Percentiles rank a stretch among this genome's conserved stretches.
Conservation (phyloP, 2,329 filamentous ascomycete species). For the Rhynchosporium graminicola region DNA sequence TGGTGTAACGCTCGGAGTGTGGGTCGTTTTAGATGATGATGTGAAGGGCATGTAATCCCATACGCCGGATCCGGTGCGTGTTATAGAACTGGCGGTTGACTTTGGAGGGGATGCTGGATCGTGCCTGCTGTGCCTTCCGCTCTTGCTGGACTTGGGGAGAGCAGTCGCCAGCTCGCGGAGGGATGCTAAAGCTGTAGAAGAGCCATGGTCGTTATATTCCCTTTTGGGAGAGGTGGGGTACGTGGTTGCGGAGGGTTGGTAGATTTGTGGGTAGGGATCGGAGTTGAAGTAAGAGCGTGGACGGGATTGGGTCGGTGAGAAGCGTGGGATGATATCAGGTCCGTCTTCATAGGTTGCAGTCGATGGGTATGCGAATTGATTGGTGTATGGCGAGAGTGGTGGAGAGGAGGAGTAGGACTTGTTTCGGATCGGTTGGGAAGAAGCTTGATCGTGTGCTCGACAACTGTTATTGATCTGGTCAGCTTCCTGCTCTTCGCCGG, state of each 20-base stretch:
- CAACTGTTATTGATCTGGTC: slow-evolving; percentile 22
- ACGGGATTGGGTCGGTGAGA: slow-evolving; percentile 62
- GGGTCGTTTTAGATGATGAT: slow-evolving; percentile 25
- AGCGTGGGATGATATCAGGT: slow-evolving; percentile 64
- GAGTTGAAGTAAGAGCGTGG: slow-evolving; percentile 55
- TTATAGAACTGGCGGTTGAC: slow-evolving; percentile 26
- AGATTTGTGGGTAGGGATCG: slow-evolving; percentile 44
- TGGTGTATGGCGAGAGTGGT: slow-evolving; percentile 38
- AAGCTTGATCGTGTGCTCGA: slow-evolving; percentile 36
- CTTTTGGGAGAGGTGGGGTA: slow-evolving; percentile 16
- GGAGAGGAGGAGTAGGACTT: slow-evolving; percentile 35
- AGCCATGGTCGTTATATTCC: slow-evolving; percentile 15
- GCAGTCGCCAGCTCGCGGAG: slow-evolving; percentile 37
- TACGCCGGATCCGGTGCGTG: slow-evolving; percentile 32
- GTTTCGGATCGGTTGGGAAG: slow-evolving; percentile 25
- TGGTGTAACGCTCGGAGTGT: slow-evolving; percentile 33
- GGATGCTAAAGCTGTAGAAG: slow-evolving; percentile 34
- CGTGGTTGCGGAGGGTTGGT: slow-evolving; percentile 42
- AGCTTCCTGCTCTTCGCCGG: neutral
- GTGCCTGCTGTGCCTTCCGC: neutral
- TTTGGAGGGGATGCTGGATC: slow-evolving; percentile 28
- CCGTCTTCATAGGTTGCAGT: slow-evolving; percentile 47
- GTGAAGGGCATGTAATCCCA: slow-evolving; percentile 40
- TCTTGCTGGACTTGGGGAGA: slow-evolving; percentile 28
- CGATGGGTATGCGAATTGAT: slow-evolving; percentile 44